These are phyloP conservation scores for Spergularia bocconei DNA, from an alignment of 148 eudicot species.

Conservation along the genomic window DNA sequence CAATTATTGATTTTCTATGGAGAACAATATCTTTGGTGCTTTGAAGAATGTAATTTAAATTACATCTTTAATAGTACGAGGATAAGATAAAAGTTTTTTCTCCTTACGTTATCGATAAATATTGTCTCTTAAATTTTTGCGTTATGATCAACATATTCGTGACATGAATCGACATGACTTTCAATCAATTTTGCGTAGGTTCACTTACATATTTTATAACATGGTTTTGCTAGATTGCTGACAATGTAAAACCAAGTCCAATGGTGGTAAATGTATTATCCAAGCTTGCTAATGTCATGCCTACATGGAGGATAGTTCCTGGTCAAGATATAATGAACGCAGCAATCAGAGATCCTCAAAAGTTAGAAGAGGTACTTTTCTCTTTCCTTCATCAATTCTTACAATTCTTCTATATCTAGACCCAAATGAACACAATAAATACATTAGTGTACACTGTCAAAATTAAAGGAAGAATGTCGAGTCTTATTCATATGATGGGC, in stretches of 20 bases:
- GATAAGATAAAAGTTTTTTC: background rate
- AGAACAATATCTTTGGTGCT: too few species aligned
- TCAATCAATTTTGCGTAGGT: background rate
- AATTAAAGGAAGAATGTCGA: too few species aligned
- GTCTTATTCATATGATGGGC: too few species aligned
- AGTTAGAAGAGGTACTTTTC: conserved; percentile 52
- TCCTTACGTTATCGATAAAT: background rate
- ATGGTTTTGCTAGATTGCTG: conserved; percentile 56
- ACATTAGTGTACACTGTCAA: too few species aligned
- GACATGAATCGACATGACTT: too few species aligned
- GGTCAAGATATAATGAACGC: conserved; percentile 62
- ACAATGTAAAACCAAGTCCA: conserved; percentile 57
- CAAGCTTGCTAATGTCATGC: conserved; percentile 45
- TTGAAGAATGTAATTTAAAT: too few species aligned
- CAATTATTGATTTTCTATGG: too few species aligned
- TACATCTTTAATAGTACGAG: too few species aligned
- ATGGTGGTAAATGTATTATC: conserved; percentile 39
- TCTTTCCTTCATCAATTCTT: background rate
- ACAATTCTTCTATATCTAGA: too few species aligned
- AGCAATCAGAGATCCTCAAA: conserved; percentile 69
- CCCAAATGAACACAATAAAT: too few species aligned
- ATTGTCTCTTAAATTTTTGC: too few species aligned
- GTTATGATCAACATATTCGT: too few species aligned
- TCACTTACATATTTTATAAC: background rate
- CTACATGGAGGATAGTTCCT: conserved; percentile 80